phyloP scores from a whole-genome alignment of 352 stramenopile species.

The Phytophthora aleatoria region DNA sequence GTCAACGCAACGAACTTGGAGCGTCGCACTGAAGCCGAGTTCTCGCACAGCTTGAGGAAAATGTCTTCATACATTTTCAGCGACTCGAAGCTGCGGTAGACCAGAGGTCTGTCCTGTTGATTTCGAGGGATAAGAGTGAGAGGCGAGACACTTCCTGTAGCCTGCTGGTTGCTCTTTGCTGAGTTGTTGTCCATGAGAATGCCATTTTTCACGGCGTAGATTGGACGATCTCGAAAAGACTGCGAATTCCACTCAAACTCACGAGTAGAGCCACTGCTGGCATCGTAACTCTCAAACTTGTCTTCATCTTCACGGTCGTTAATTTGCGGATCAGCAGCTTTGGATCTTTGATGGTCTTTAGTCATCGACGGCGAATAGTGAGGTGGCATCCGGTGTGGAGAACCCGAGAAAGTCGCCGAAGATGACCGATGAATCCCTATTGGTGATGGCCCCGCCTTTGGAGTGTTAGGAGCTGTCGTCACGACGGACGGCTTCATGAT shows the following conservation, averaged over 20 bases:
- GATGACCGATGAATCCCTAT: conserved; percentile 19
- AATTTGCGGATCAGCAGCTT: not conserved
- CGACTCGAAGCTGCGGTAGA: conserved; percentile 35
- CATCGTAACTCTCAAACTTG: conserved; percentile 16
- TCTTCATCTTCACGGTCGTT: conserved; percentile 30
- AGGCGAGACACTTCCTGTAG: conserved; percentile 1
- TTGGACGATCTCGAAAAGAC: not conserved
- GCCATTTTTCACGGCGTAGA: conserved; percentile 27
- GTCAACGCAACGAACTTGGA: conserved; percentile 68
- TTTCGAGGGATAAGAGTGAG: not conserved
- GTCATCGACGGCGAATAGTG: not conserved
- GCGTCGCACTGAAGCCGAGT: conserved; percentile 39
- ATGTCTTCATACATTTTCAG: conserved; percentile 57
- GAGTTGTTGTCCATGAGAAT: conserved; percentile 18
- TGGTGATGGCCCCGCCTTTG: conserved; percentile 7
- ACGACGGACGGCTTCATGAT: conserved; percentile 11
- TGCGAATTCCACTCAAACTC: conserved; percentile 1
- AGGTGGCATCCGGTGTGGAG: conserved; percentile 1
- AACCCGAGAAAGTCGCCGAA: conserved; percentile 24
- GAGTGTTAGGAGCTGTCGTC: conserved; percentile 22
- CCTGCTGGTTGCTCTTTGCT: conserved; percentile 39
- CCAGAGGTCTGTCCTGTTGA: conserved; percentile 28
- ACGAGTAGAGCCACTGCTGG: not conserved
- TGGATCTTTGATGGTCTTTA: not conserved
- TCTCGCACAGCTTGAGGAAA: conserved; percentile 59